phyloP scores from a whole-genome alignment of 2,329 filamentous ascomycete species.

The Colletotrichum spaethianum region DNA sequence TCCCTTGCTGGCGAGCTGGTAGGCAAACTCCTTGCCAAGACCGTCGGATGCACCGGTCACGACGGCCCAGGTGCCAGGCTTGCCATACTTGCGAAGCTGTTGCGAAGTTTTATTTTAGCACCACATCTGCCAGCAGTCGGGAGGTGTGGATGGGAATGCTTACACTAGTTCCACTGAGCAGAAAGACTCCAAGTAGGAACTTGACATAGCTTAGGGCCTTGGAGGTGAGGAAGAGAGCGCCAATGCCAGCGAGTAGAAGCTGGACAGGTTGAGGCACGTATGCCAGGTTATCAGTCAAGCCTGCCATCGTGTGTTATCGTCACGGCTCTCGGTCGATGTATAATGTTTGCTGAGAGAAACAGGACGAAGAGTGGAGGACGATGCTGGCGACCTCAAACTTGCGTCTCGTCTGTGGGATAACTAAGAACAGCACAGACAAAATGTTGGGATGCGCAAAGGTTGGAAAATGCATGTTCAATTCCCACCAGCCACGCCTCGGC shows the following conservation, averaged over 20 bases:
- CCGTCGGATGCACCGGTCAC: constrained; percentile 97
- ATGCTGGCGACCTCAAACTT: not conserved
- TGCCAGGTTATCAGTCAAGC: constrained; percentile 51
- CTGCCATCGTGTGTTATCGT: constrained; percentile 24
- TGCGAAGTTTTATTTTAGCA: constrained; percentile 41
- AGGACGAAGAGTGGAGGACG: not conserved
- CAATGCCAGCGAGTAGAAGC: constrained; percentile 66
- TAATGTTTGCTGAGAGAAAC: not conserved
- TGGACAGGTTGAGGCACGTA: constrained; percentile 61
- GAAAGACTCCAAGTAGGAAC: constrained; percentile 77
- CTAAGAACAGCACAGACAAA: constrained; percentile 29
- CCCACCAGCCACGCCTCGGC: constrained; percentile 37
- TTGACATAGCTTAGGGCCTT: constrained; percentile 72
- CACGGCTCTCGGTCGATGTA: not conserved
- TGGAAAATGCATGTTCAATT: constrained; percentile 21
- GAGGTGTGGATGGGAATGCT: constrained; percentile 46
- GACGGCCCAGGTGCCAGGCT: constrained; percentile 93
- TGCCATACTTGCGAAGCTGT: constrained; percentile 90
- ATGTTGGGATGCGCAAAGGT: constrained; percentile 37
- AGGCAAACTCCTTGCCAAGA: constrained; percentile 95
- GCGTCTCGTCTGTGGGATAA: constrained; percentile 3
- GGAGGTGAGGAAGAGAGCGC: constrained; percentile 70
- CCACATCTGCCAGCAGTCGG: not conserved
- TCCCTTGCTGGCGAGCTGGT: constrained; percentile 89
- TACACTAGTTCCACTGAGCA: constrained; percentile 76